phyloP scores from a whole-genome alignment of 1,284 basidiomycete species.

The Cryptococcus hybrid region DNA sequence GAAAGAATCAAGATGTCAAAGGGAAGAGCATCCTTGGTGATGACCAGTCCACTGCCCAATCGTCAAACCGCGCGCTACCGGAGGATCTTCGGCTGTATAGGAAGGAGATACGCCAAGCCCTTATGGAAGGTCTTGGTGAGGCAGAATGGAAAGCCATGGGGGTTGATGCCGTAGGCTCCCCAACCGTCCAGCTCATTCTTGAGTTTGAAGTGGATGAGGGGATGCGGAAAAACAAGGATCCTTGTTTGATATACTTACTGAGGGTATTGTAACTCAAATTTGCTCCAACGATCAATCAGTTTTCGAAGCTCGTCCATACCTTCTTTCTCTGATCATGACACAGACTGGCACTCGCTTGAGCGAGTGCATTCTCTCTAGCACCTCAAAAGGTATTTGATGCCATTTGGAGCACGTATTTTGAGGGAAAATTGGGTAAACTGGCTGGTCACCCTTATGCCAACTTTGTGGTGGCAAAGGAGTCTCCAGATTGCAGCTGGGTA shows the following conservation, averaged over 20 bases:
- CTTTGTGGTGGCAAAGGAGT: constrained; percentile 80
- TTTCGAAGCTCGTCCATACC: constrained; percentile 31
- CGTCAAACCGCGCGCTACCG: constrained; percentile 53
- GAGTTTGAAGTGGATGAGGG: constrained; percentile 70
- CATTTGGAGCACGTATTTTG: constrained; percentile 76
- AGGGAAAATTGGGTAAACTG: constrained; percentile 65
- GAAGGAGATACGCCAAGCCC: constrained; percentile 56
- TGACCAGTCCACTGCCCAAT: constrained; percentile 7
- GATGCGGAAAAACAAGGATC: constrained; percentile 63
- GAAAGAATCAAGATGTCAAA: constrained; percentile 44
- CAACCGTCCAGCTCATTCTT: constrained; percentile 72
- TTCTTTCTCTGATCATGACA: constrained; percentile 75
- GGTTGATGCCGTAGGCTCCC: constrained; percentile 75
- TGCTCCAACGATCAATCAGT: background rate
- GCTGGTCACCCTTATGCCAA: constrained; percentile 85
- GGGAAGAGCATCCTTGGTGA: constrained; percentile 48
- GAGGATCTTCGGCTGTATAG: constrained; percentile 58
- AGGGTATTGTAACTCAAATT: constrained; percentile 53
- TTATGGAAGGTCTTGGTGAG: constrained; percentile 59
- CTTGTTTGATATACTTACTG: constrained; percentile 75
- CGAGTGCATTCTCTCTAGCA: constrained; percentile 69
- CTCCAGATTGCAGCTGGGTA: constrained; percentile 57
- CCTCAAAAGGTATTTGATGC: constrained; percentile 62
- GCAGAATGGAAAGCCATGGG: constrained; percentile 81
- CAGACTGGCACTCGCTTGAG: constrained; percentile 82